These are phyloP conservation scores for Vitis riparia DNA, from an alignment of 164 flowering plant species.

Conservation along the genomic window DNA sequence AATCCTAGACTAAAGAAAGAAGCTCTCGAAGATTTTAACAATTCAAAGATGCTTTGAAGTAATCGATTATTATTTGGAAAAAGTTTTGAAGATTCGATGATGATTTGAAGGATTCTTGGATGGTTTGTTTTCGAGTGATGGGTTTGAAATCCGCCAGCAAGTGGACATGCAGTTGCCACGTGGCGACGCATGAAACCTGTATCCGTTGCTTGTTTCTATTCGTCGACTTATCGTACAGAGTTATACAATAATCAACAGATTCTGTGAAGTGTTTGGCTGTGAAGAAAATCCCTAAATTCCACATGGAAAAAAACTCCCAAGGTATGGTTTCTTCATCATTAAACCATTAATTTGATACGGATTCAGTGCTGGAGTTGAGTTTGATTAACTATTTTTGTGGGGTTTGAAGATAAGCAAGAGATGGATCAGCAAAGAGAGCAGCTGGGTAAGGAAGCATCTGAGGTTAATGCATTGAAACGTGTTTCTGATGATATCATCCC, in stretches of 20 bases:
- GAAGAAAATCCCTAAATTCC: conserved; percentile 3
- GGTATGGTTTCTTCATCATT: neutral
- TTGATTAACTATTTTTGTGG: neutral
- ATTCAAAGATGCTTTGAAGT: no score
- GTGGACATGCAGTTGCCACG: neutral
- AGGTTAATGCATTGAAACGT: conserved; percentile 14
- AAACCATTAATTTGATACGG: neutral
- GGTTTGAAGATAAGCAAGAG: conserved; percentile 4
- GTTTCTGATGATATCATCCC: conserved; percentile 56
- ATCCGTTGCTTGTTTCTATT: conserved; percentile 1
- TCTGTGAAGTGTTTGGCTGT: neutral
- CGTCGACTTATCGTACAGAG: neutral
- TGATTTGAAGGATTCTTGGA: no score
- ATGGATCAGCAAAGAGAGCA: conserved; percentile 28
- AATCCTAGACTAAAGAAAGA: no score
- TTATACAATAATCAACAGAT: neutral
- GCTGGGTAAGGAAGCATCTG: conserved; percentile 26
- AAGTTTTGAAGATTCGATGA: no score
- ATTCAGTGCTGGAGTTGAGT: neutral
- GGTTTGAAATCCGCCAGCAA: neutral
- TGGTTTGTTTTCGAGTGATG: no score
- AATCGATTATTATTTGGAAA: no score
- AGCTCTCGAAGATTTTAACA: no score
- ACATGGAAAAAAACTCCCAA: conserved; percentile 12
- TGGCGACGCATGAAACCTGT: neutral